Percentiles rank a stretch among this genome's conserved stretches.
phyloP scores from a whole-genome alignment of 768 basidiomycete species.

The Lactarius evosmus region DNA sequence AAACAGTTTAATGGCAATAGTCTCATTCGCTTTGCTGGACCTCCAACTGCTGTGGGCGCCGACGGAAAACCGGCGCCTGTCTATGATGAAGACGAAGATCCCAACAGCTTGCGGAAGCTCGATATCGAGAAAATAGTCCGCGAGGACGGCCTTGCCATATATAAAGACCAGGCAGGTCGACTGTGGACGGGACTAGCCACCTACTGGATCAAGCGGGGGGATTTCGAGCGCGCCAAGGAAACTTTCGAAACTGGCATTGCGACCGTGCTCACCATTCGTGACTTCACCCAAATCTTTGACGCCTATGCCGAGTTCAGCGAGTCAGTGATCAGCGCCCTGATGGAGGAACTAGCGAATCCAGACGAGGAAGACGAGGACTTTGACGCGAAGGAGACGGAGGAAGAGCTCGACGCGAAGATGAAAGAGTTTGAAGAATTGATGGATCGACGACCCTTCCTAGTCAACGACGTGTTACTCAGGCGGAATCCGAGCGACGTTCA shows the following conservation, averaged over 20 bases:
- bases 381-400: slow-evolving; percentile 72
- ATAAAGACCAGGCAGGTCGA: slow-evolving; percentile 95
- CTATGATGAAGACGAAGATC: slow-evolving; percentile 85
- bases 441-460: slow-evolving; percentile 91
- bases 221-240: slow-evolving; percentile 85
- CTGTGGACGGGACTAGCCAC: slow-evolving; percentile 96
- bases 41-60: slow-evolving; percentile 50
- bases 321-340: slow-evolving; percentile 81
- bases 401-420: slow-evolving; percentile 84
- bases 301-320: slow-evolving; percentile 94
- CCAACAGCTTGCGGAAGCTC: slow-evolving; percentile 61
- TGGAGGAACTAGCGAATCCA: slow-evolving; percentile 76
- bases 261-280: slow-evolving; percentile 85
- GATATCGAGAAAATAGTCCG: slow-evolving; percentile 85
- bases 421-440: slow-evolving; percentile 91
- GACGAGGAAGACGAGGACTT: slow-evolving; percentile 79
- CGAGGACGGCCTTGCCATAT: slow-evolving; percentile 81
- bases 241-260: slow-evolving; percentile 88
- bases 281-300: slow-evolving; percentile 98
- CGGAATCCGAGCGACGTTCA: slow-evolving; percentile 97
- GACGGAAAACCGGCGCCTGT: slow-evolving; percentile 49
- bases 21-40: slow-evolving; percentile 69
- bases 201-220: slow-evolving; percentile 96
- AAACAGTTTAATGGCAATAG: slow-evolving; percentile 4
- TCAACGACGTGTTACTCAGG: slow-evolving; percentile 90